phyloP scores from a whole-genome alignment of 2,329 filamentous ascomycete species.

The Davidsoniella eucalypti region DNA sequence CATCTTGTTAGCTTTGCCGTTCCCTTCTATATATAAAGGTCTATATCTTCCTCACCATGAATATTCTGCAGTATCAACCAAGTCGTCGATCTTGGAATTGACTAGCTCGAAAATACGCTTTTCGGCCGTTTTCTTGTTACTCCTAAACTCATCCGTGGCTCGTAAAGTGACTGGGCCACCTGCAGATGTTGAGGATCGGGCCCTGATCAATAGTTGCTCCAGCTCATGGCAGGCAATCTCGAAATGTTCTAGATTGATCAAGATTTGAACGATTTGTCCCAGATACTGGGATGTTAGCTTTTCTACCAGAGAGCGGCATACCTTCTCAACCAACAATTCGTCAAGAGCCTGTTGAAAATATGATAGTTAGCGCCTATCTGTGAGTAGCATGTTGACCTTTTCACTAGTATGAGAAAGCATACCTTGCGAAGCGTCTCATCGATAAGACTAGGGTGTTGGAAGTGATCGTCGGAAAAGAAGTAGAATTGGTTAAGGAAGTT shows the following conservation, averaged over 20 bases:
- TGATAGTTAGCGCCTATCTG: neutral
- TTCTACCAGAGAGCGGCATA: slow-evolving; percentile 80
- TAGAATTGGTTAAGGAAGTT: slow-evolving; percentile 98
- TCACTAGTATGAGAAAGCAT: slow-evolving; percentile 13
- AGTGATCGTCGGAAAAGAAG: slow-evolving; percentile 92
- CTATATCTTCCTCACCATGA: slow-evolving; percentile 47
- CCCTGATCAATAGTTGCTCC: slow-evolving; percentile 69
- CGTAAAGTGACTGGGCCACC: slow-evolving; percentile 63
- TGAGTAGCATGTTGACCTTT: neutral
- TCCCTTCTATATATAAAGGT: neutral
- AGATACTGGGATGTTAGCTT: slow-evolving; percentile 82
- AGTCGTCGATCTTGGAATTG: slow-evolving; percentile 95
- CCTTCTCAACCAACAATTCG: slow-evolving; percentile 79
- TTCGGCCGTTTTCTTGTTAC: slow-evolving; percentile 88
- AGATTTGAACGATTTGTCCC: slow-evolving; percentile 93
- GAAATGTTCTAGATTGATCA: slow-evolving; percentile 96
- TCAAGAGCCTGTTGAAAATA: slow-evolving; percentile 55
- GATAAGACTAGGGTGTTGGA: slow-evolving; percentile 75
- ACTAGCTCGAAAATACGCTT: slow-evolving; percentile 97
- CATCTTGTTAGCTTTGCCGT: neutral
- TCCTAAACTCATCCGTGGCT: slow-evolving; percentile 73
- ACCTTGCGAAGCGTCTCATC: slow-evolving; percentile 77
- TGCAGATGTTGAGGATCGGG: slow-evolving; percentile 64
- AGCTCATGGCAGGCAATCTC: slow-evolving; percentile 83
- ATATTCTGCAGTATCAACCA: slow-evolving; percentile 94